Conservation (phyloP, 2,329 filamentous ascomycete species). For the Trichoderma sp. region DNA sequence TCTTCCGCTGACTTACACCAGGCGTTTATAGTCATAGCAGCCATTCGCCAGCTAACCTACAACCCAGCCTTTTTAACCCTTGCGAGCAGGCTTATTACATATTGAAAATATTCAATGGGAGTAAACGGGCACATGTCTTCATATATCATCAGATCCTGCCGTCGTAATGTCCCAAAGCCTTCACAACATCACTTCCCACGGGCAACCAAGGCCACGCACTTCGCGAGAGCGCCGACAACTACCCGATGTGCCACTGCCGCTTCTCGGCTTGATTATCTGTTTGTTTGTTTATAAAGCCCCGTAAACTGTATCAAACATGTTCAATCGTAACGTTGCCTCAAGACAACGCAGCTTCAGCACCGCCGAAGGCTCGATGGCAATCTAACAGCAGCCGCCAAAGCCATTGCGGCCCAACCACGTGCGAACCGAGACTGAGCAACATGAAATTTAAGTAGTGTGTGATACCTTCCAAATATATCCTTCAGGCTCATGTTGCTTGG, state of each 20-base stretch:
- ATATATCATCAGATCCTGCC: neutral
- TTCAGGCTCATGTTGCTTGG: neutral
- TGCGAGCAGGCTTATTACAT: neutral
- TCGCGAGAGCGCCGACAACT: neutral
- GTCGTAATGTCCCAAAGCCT: neutral
- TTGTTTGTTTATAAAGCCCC: neutral
- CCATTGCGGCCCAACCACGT: neutral
- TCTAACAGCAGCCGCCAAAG: neutral
- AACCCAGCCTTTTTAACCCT: neutral
- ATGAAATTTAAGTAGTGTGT: neutral
- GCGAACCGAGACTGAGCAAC: neutral
- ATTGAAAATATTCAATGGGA: neutral
- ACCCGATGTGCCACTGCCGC: neutral
- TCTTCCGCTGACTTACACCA: neutral
- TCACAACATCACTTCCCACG: neutral
- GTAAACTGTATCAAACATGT: neutral
- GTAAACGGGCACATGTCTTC: neutral
- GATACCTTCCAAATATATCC: conserved; percentile 1
- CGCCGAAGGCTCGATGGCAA: neutral
- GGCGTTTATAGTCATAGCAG: neutral
- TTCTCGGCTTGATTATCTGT: neutral
- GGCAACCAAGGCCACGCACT: neutral
- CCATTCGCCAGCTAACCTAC: neutral
- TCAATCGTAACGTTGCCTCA: neutral
- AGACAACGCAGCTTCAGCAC: neutral